These are phyloP conservation scores for Pichia sp. DNA, from an alignment of 1,139 yeast genomes.

Conservation along the genomic window DNA sequence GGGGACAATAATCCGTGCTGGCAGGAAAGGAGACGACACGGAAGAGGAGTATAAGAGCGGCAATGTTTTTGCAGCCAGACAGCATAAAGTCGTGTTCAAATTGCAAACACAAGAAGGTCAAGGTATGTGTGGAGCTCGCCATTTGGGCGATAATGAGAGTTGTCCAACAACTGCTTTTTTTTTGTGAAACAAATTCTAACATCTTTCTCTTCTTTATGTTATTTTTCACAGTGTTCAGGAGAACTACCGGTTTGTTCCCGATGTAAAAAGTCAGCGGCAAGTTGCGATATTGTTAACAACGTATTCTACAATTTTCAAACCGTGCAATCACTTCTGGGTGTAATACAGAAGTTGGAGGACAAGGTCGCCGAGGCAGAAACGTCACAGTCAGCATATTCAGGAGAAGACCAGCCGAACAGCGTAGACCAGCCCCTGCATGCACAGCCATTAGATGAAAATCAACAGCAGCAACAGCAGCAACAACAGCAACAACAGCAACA, in stretches of 20 bases:
- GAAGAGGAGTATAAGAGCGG: neutral
- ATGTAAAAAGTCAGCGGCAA: slow-evolving; percentile 18
- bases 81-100: slow-evolving; percentile 21
- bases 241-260: slow-evolving; percentile 23
- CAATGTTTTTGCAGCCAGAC: slow-evolving; percentile 17
- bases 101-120: slow-evolving; percentile 25
- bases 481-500: neutral
- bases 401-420: neutral
- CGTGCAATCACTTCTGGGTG: slow-evolving; percentile 17
- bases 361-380: neutral
- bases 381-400: neutral
- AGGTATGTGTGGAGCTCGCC: slow-evolving; percentile 9
- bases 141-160: neutral
- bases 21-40: neutral
- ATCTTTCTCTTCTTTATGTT: neutral
- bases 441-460: neutral
- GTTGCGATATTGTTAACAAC: slow-evolving; percentile 22
- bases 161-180: too few relatives aligned
- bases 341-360: slow-evolving; percentile 12
- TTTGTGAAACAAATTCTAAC: neutral
- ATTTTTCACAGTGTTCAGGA: slow-evolving; percentile 20
- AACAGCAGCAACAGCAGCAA: neutral
- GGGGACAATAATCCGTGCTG: neutral
- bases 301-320: slow-evolving; percentile 23
- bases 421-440: neutral